Evolutionary conservation across 2,329 filamentous ascomycete species (phyloP).

Genomic region (Rhytidhysteron rufulum): DNA sequence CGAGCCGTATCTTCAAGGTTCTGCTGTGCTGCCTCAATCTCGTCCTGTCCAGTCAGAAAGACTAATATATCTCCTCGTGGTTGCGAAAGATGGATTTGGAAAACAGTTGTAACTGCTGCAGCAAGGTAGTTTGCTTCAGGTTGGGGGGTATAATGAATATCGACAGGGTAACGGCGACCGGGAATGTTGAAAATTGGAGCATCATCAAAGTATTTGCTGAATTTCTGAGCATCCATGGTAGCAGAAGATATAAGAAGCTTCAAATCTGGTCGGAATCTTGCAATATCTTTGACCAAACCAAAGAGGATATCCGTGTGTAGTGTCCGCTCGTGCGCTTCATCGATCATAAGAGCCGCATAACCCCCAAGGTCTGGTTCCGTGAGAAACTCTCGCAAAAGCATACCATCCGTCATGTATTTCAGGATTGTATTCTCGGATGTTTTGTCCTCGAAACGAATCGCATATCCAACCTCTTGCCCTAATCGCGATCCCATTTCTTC

Average conservation of each 20-base stretch:
- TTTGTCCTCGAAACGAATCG: constrained; percentile 90
- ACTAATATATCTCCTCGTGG: constrained; percentile 83
- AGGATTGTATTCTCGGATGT: constrained; percentile 87
- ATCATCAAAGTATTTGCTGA: constrained; percentile 86
- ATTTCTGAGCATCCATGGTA: constrained; percentile 91
- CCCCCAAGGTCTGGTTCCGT: constrained; percentile 78
- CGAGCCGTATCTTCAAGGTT: constrained; percentile 80
- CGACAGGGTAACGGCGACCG: constrained; percentile 81
- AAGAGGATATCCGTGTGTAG: constrained; percentile 87
- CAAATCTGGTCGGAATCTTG: constrained; percentile 75
- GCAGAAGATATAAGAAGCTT: constrained; percentile 91
- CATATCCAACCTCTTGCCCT: constrained; percentile 89
- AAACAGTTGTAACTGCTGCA: constrained; percentile 86
- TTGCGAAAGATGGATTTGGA: constrained; percentile 90
- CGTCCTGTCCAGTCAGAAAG: constrained; percentile 92
- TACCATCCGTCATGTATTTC: constrained; percentile 97
- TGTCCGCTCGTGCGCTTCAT: constrained; percentile 94
- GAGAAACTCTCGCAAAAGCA: constrained; percentile 85
- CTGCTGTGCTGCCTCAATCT: constrained; percentile 84
- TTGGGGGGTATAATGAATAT: constrained; percentile 84
- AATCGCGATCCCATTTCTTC: constrained; percentile 90
- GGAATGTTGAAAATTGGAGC: constrained; percentile 94
- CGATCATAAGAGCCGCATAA: constrained; percentile 90
- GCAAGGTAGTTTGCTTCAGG: constrained; percentile 93
- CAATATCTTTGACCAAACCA: constrained; percentile 83